Evolutionary conservation across 169 alveolate species (phyloP), one percentile per base, ranked within the genome.

Genomic region (Amoebophrya sp.): DNA sequence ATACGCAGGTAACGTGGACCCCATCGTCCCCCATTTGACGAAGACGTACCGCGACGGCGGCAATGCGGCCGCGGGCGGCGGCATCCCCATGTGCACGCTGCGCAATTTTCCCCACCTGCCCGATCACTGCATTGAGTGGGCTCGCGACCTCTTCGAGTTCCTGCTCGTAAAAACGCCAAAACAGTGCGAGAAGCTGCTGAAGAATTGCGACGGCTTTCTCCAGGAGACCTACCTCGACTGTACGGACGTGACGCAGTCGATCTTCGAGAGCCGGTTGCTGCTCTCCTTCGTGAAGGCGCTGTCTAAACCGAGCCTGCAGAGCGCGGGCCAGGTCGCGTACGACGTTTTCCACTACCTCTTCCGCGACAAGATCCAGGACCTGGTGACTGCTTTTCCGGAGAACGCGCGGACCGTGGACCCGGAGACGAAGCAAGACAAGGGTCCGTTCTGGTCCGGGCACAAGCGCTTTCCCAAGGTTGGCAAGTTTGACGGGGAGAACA

Each of bases 71-170:
- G 92, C 70, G 26, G 92, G 92, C n/a, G 67, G 18, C n/a, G 67
- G 67, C n/a, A n/a, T 97, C 89, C 99, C 99, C 0, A 95, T 98
- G 94, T 98, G 99, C 95, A 96, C 99, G 0, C 92, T 96, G 69
- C 94, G 96, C 92, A 99, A 98, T 93, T 98, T 98, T 97, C 99
- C 99, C 0, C 97, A 98, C 93, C 96, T 97, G 92, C 98, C 98
- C 88, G 99, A 98, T 40, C 99, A 99, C 95, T 96, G 99, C 34
- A 98, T 99, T 40, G 98, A 99, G 94, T 99, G 99, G 99, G 99
- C 99, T 0, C 95, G 99, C 90, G 99, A 98, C 91, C 96, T 96
- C 38, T 99, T 99, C 93, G 98, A 97, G 92, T 99, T 99, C 90
- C 88, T 96, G 78, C 98, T 98, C 94, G 97, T 98, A 78, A 99